Conservation (phyloP, 2,329 filamentous ascomycete genomes). For the Paramyrothecium roridum region DNA sequence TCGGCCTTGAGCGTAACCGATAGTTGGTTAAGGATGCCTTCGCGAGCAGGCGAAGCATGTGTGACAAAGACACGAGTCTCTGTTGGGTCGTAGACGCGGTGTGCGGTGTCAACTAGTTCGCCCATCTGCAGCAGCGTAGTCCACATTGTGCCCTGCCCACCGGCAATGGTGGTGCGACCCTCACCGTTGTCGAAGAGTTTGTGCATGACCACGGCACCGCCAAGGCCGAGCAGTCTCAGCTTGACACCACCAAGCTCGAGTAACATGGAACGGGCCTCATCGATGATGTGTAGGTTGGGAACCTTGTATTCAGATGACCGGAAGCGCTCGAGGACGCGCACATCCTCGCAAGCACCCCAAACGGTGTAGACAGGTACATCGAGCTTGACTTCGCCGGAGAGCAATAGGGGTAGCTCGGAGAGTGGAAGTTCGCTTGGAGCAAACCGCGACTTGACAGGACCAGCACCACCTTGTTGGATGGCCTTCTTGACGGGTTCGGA, state of each 20-base stretch:
- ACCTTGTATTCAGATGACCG: conserved; percentile 97
- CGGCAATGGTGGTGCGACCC: conserved; percentile 94
- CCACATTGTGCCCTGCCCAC: conserved; percentile 99
- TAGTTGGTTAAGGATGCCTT: conserved; percentile 95
- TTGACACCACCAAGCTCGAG: conserved; percentile 95
- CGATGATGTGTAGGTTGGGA: conserved; percentile 94
- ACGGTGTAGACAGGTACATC: conserved; percentile 98
- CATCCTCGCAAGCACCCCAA: conserved; percentile 98
- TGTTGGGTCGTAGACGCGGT: conserved; percentile 96
- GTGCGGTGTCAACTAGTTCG: conserved; percentile 94
- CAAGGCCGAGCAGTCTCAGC: conserved; percentile 86
- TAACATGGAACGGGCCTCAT: conserved; percentile 93
- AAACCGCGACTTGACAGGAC: conserved; percentile 84
- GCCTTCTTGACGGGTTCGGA: conserved; percentile 71
- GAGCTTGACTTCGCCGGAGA: conserved; percentile 84
- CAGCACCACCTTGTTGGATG: conserved; percentile 63
- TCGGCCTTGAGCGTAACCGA: conserved; percentile 97
- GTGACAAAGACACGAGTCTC: conserved; percentile 97
- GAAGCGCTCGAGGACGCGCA: conserved; percentile 95
- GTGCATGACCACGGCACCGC: conserved; percentile 98
- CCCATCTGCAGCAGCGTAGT: conserved; percentile 97
- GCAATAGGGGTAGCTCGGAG: conserved; percentile 85
- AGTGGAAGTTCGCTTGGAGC: conserved; percentile 78
- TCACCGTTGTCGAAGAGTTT: conserved; percentile 99
- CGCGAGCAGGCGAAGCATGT: conserved; percentile 91